Conservation (phyloP, 1,284 basidiomycete genomes). For the Ganoderma boninense region DNA sequence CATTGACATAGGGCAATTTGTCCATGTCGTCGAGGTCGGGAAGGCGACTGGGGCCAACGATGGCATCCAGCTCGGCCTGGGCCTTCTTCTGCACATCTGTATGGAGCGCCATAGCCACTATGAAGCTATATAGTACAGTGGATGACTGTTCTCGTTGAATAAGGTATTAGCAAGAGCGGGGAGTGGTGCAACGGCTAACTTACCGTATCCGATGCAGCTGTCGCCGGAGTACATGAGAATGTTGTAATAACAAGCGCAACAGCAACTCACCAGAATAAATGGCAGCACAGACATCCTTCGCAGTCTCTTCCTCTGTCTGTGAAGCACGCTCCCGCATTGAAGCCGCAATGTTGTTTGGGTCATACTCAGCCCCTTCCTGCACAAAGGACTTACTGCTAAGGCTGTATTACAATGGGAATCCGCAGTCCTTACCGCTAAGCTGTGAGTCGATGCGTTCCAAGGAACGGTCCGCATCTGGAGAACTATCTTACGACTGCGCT, state of each 20-base stretch:
- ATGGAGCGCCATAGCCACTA: slow-evolving; percentile 45
- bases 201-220: background rate
- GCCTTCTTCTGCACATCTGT: slow-evolving; percentile 45
- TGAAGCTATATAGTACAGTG: background rate
- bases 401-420: too few species aligned
- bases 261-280: background rate
- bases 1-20: slow-evolving; percentile 43
- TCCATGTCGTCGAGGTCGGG: slow-evolving; percentile 50
- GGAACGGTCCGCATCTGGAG: slow-evolving; percentile 7
- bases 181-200: background rate
- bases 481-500: background rate
- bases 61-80: slow-evolving; percentile 40
- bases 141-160: slow-evolving; percentile 1
- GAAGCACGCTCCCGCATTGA: background rate
- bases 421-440: background rate
- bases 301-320: background rate
- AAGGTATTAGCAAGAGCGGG: background rate
- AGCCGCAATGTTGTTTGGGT: background rate
- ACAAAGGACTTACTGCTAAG: background rate
- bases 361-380: slow-evolving; percentile 9
- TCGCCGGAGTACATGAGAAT: background rate
- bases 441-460: slow-evolving; percentile 10
- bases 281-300: background rate
- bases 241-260: too few species aligned
- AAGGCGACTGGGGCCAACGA: slow-evolving; percentile 50